phyloP scores from a whole-genome alignment of 352 stramenopile species.

The Phytophthora quininea region DNA sequence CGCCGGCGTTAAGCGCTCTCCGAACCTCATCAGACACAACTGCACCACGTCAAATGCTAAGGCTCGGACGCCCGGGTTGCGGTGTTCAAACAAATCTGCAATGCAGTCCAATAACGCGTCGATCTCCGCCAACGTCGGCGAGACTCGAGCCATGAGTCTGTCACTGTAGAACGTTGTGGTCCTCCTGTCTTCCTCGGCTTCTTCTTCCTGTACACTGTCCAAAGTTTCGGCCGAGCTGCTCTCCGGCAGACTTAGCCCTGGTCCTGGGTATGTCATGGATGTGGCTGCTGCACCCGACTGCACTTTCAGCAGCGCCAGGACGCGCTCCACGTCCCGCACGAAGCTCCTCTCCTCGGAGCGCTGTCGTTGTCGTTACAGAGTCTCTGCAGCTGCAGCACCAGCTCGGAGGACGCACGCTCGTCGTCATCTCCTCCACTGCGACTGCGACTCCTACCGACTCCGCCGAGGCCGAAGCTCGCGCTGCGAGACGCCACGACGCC shows the following conservation, averaged over 20 bases:
- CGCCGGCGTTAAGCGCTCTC: conserved; percentile 44
- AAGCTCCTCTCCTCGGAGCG: conserved; percentile 70
- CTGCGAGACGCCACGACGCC: conserved; percentile 2
- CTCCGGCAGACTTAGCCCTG: conserved; percentile 13
- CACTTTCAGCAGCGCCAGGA: conserved; percentile 46
- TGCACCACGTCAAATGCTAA: conserved; percentile 80
- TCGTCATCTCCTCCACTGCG: conserved; percentile 34
- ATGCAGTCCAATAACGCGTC: conserved; percentile 74
- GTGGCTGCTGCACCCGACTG: conserved; percentile 25
- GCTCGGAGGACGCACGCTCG: conserved; percentile 42
- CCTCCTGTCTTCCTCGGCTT: conserved; percentile 15
- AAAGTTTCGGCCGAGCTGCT: conserved; percentile 11
- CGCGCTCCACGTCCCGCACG: conserved; percentile 69
- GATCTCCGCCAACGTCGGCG: conserved; percentile 47
- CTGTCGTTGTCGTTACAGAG: conserved; percentile 69
- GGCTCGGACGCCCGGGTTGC: conserved; percentile 69
- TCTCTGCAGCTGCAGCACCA: conserved; percentile 65
- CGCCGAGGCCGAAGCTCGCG: conserved; percentile 1
- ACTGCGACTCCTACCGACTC: conserved; percentile 23
- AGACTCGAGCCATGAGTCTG: conserved; percentile 11
- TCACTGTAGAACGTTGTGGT: conserved; percentile 23
- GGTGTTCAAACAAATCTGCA: conserved; percentile 70
- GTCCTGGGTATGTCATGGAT: conserved; percentile 34
- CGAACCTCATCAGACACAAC: conserved; percentile 68
- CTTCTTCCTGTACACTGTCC: conserved; percentile 34